These are phyloP conservation scores for Colletotrichum australisinense DNA, from an alignment of 2,329 filamentous ascomycete species.

Conservation along the genomic window DNA sequence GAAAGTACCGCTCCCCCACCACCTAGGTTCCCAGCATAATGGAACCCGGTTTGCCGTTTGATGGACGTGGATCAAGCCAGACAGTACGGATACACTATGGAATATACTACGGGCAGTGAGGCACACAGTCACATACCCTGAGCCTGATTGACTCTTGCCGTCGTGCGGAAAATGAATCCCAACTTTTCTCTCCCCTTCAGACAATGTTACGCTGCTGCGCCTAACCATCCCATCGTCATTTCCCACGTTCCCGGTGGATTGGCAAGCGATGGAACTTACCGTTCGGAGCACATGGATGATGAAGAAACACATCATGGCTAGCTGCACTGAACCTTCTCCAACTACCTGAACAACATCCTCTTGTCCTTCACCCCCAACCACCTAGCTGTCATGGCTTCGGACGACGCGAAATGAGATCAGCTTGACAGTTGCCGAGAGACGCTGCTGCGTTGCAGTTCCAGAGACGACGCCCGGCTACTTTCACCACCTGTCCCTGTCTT, in stretches of 20 bases:
- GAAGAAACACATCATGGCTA: neutral
- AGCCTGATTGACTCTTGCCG: neutral
- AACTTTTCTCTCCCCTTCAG: neutral
- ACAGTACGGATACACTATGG: neutral
- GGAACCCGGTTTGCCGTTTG: neutral
- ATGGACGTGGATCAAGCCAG: neutral
- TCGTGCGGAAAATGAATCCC: neutral
- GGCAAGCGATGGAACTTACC: constrained; percentile 10
- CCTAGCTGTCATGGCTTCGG: neutral
- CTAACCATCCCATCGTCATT: neutral
- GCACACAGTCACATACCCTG: too few species aligned
- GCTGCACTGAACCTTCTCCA: neutral
- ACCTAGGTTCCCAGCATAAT: constrained; percentile 11
- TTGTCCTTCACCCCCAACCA: neutral
- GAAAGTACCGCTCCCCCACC: constrained; percentile 14
- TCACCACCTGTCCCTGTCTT: neutral
- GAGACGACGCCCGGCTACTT: neutral
- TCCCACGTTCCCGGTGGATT: neutral
- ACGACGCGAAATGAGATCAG: constrained; percentile 13
- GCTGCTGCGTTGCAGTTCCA: neutral
- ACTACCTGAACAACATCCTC: neutral
- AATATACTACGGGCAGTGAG: too few species aligned
- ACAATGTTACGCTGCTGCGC: neutral
- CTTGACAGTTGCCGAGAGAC: neutral
- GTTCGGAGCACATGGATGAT: neutral